Conservation (phyloP, 371 early-diverging fungal species). For the Mortierella sp. region DNA sequence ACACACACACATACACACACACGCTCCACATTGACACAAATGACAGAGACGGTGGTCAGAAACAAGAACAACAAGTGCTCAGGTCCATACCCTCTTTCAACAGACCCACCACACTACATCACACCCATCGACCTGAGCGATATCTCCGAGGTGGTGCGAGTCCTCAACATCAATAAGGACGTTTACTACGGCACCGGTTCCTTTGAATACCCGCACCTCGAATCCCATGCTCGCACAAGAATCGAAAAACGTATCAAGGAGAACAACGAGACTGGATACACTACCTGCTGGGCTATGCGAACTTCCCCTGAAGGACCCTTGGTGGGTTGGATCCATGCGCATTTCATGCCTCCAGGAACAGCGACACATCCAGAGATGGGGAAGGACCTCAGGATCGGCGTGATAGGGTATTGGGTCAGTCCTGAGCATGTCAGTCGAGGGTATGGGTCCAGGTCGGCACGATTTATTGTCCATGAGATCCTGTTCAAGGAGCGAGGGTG, state of each 20-base stretch:
- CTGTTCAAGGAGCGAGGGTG: not conserved
- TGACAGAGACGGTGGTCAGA: not conserved
- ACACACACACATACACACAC: not conserved
- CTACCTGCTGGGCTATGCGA: slow-evolving; percentile 16
- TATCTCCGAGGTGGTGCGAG: slow-evolving; percentile 23
- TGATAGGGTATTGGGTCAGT: slow-evolving; percentile 27
- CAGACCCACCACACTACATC: slow-evolving; percentile 18
- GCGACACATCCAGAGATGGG: not conserved
- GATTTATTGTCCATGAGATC: slow-evolving; percentile 16
- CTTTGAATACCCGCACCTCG: slow-evolving; percentile 23
- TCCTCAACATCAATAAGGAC: slow-evolving; percentile 25
- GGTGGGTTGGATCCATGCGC: slow-evolving; percentile 20
- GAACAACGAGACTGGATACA: not conserved
- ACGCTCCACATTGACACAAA: not conserved
- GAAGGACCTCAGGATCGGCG: not conserved
- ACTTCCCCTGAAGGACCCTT: slow-evolving; percentile 16
- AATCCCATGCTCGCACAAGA: slow-evolving; percentile 15
- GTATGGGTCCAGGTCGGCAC: slow-evolving; percentile 12
- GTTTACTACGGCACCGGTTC: slow-evolving; percentile 21
- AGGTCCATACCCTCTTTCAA: slow-evolving; percentile 33
- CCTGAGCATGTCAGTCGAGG: slow-evolving; percentile 15
- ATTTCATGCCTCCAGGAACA: not conserved
- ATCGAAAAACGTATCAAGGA: not conserved
- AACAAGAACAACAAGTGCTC: slow-evolving; percentile 11
- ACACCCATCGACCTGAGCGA: slow-evolving; percentile 17